phyloP scores from a whole-genome alignment of 1,284 basidiomycete species.

The Agroathelia rolfsii region DNA sequence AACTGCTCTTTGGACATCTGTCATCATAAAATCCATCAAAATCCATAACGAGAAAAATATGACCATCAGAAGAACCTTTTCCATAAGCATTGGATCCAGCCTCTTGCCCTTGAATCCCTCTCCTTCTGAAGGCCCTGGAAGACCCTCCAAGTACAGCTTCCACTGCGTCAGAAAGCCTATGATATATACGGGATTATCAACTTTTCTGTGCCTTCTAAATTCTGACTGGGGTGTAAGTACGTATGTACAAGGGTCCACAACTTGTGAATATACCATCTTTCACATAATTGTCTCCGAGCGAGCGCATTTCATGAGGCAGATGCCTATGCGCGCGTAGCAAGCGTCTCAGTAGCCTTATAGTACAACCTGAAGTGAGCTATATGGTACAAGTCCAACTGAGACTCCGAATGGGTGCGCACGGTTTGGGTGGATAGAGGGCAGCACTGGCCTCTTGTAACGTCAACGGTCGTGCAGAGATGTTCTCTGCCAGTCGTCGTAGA shows the following conservation, averaged over 20 bases:
- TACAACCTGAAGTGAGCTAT: no score
- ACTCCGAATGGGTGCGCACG: constrained; percentile 36
- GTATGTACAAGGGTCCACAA: constrained; percentile 6
- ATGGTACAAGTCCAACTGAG: constrained; percentile 4
- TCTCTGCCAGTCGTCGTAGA: constrained; percentile 48
- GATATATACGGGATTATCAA: constrained; percentile 79
- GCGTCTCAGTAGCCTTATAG: no score
- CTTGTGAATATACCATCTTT: constrained; percentile 55
- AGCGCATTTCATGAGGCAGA: constrained; percentile 75
- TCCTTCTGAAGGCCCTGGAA: constrained; percentile 37
- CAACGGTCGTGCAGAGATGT: constrained; percentile 50
- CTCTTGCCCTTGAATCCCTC: constrained; percentile 55
- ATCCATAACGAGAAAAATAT: constrained; percentile 1
- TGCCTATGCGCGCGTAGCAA: constrained; percentile 72
- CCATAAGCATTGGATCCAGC: constrained; percentile 67
- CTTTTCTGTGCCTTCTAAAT: constrained; percentile 72
- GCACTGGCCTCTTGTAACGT: constrained; percentile 59
- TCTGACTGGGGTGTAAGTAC: constrained; percentile 38
- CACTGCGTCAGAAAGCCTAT: constrained; percentile 91
- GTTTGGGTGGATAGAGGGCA: constrained; percentile 72
- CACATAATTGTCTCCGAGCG: constrained; percentile 80
- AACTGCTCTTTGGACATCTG: constrained; percentile 89
- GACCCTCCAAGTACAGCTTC: constrained; percentile 80
- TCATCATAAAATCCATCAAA: constrained; percentile 1
- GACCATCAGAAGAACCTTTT: constrained; percentile 48